Percentiles rank a stretch among this genome's conserved stretches.
Conservation (phyloP, 176 grass and related monocot species). For the Hyparrhenia diplandra region DNA sequence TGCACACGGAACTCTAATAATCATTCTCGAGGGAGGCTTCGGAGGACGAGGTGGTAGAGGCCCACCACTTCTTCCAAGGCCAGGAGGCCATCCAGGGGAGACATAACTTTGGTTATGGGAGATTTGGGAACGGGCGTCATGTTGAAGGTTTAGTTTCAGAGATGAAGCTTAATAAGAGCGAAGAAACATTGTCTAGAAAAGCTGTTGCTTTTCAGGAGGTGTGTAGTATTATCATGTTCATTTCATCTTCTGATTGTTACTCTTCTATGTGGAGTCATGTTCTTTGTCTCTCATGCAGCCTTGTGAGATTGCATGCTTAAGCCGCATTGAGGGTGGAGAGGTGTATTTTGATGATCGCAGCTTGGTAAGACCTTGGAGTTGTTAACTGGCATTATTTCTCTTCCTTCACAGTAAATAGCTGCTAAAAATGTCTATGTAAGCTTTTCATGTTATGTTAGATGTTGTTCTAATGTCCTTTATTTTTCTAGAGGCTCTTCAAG, state of each 20-base stretch:
- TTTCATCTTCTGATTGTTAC: conserved; percentile 17
- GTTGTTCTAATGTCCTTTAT: conserved; percentile 29
- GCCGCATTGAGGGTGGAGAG: conserved; percentile 73
- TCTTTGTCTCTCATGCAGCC: conserved; percentile 64
- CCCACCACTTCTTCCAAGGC: conserved; percentile 82
- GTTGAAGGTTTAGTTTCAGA: conserved; percentile 95
- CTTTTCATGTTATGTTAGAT: neutral
- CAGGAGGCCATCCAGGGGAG: conserved; percentile 71
- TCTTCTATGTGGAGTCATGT: conserved; percentile 12
- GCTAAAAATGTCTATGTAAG: conserved; percentile 1
- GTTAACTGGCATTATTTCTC: conserved; percentile 15
- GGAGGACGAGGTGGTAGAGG: conserved; percentile 75
- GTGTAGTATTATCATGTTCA: conserved; percentile 6
- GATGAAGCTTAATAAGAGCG: conserved; percentile 97
- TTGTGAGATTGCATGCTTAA: conserved; percentile 85
- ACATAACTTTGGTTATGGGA: conserved; percentile 66
- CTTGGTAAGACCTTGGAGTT: conserved; percentile 56
- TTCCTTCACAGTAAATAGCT: conserved; percentile 10
- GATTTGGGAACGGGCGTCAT: conserved; percentile 72
- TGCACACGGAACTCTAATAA: conserved; percentile 62
- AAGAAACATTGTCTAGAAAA: conserved; percentile 96
- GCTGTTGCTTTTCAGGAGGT: conserved; percentile 91
- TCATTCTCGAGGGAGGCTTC: conserved; percentile 67
- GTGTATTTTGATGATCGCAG: conserved; percentile 93
- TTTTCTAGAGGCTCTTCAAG: conserved; percentile 94